Conservation (phyloP, 805 yeast species). For the Spathaspora gorwiae region DNA sequence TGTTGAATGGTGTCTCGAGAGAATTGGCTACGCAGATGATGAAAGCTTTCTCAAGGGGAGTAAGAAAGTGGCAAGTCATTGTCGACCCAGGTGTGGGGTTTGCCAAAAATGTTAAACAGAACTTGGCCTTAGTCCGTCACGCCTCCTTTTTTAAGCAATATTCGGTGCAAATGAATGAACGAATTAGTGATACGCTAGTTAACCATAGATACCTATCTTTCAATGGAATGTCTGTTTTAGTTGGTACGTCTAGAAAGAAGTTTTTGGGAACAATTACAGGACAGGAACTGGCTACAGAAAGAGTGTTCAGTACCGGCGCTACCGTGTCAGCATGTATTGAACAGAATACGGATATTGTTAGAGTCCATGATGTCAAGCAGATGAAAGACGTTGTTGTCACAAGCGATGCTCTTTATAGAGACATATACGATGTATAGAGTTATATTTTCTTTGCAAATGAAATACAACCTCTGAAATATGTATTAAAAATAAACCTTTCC, state of each 20-base stretch:
- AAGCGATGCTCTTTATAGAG: slow-evolving; percentile 71
- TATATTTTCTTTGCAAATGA: too few relatives aligned
- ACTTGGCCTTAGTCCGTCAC: slow-evolving; percentile 59
- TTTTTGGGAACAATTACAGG: slow-evolving; percentile 76
- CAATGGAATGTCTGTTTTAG: slow-evolving; percentile 58
- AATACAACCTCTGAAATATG: too few relatives aligned
- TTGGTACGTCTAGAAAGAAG: slow-evolving; percentile 87
- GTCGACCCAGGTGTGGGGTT: slow-evolving; percentile 96
- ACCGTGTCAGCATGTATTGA: slow-evolving; percentile 69
- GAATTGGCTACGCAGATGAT: slow-evolving; percentile 59
- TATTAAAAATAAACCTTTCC: too few relatives aligned
- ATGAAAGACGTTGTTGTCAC: slow-evolving; percentile 43
- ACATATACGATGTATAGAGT: background rate
- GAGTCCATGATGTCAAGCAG: slow-evolving; percentile 81
- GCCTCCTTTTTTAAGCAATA: slow-evolving; percentile 46
- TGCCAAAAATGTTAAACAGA: slow-evolving; percentile 77
- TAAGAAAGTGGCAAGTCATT: slow-evolving; percentile 84
- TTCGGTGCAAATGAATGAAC: slow-evolving; percentile 21
- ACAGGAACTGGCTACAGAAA: slow-evolving; percentile 49
- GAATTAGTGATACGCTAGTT: slow-evolving; percentile 9
- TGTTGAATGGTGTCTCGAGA: slow-evolving; percentile 54
- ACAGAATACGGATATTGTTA: slow-evolving; percentile 70
- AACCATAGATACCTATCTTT: slow-evolving; percentile 35
- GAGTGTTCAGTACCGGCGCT: slow-evolving; percentile 75
- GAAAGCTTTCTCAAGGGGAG: slow-evolving; percentile 58